phyloP scores from a whole-genome alignment of 495 filamentous ascomycete species.

The Usnea hakonensis region DNA sequence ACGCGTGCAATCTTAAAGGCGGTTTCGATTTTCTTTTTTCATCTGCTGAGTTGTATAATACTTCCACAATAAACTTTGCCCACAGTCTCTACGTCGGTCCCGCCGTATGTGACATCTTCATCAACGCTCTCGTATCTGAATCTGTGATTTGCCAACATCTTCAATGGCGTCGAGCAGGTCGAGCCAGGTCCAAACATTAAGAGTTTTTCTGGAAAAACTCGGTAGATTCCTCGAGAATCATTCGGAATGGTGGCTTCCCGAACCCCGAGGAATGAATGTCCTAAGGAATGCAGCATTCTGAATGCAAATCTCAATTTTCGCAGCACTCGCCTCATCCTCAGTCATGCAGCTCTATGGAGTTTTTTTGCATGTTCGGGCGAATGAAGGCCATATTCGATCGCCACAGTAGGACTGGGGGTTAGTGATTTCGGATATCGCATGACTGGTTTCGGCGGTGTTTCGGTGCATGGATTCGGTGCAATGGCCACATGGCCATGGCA shows the following conservation, averaged over 20 bases:
- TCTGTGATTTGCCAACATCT: conserved; percentile 74
- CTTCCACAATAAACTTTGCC: conserved; percentile 57
- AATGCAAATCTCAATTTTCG: conserved; percentile 51
- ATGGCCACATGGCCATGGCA: too few relatives aligned
- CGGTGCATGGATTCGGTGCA: too few relatives aligned
- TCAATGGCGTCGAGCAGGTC: conserved; percentile 84
- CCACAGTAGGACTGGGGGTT: too few relatives aligned
- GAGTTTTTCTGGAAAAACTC: conserved; percentile 75
- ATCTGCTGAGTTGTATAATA: conserved; percentile 62
- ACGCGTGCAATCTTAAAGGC: conserved; percentile 64
- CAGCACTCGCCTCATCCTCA: conserved; percentile 26
- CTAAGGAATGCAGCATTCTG: conserved; percentile 53
- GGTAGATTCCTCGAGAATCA: conserved; percentile 45
- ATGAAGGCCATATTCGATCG: too few relatives aligned
- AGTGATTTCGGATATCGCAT: too few relatives aligned
- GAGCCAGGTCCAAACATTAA: conserved; percentile 82
- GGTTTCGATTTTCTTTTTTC: conserved; percentile 65
- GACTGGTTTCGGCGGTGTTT: too few relatives aligned
- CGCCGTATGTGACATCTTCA: conserved; percentile 75
- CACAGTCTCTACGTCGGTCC: conserved; percentile 56
- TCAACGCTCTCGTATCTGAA: conserved; percentile 68
- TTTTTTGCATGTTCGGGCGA: conserved; percentile 30
- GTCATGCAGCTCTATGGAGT: conserved; percentile 17
- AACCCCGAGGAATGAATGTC: conserved; percentile 54
- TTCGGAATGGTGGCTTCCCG: conserved; percentile 44